Evolutionary conservation across 2,329 filamentous ascomycete species (phyloP), one percentile per base, ranked within the genome.

Genomic region (Westerdykella sp.): DNA sequence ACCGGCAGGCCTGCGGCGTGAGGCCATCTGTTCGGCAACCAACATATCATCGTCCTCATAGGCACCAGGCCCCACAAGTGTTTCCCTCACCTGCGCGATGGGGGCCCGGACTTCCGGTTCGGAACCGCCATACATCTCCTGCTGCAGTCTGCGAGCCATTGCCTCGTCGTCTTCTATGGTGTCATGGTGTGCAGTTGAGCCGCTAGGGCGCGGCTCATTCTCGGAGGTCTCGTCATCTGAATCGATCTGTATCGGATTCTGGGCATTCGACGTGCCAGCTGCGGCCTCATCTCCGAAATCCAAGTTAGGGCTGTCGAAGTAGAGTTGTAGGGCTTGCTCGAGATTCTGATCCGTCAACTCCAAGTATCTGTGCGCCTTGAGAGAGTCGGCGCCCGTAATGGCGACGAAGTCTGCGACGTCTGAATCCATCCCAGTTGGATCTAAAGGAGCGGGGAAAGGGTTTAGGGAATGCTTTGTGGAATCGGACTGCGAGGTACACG

Each of bases 81-180:
- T 95, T 70, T 98, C 93, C 11, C 87, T 94, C 22, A 86, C 95
- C 56, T 88, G 80, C 37, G 84, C 87, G 68, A 98, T 94, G 7
- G 93, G 93, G 38, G 93, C 93, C 59, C 93, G 78, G 42, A 98
- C 83, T 75, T 84, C 54, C 83, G 83, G 31, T 41, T 54, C 40
- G 10, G 23, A 46, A 16, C 64, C 63, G n/a, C 53, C 41, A 57
- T 96, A 97, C 61, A 95, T 78, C 67, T 98, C 89, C 60, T 98
- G 86, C 65, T 98, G 93, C 46, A 98, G 68, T 44, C 87, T 80
- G 65, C 90, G 81, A 6, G 93, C 93, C 82, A 97, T 91, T 35
- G 87, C 90, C 41, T 88, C 90, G 59, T 98, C 93, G 58, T 95
- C 89, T 50, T 96, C 90, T 52, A 85, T 80, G 39, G 54, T 56